phyloP scores from a whole-genome alignment of 2,329 filamentous ascomycete genomes.

The Fusarium subtropicale region DNA sequence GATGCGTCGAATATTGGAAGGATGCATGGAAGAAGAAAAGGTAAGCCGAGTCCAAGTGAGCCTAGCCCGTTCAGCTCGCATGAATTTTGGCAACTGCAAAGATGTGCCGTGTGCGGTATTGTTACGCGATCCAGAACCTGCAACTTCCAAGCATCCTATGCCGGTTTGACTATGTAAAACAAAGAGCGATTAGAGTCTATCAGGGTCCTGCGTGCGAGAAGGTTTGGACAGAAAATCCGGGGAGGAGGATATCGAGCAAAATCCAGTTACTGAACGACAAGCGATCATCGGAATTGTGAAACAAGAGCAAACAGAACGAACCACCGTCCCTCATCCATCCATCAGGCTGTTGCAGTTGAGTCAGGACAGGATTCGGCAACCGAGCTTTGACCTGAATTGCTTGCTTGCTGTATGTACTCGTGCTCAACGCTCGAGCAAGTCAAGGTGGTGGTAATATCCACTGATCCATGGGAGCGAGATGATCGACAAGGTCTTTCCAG shows the following conservation, averaged over 20 bases:
- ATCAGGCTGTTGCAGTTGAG: neutral
- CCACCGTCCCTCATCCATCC: neutral
- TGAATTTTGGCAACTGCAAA: slow-evolving; percentile 23
- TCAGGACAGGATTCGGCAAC: neutral
- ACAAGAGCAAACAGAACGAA: neutral
- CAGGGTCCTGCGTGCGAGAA: neutral
- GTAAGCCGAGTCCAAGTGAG: neutral
- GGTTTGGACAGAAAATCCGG: neutral
- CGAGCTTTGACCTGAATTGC: neutral
- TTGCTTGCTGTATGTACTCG: neutral
- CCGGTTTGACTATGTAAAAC: neutral
- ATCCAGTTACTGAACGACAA: neutral
- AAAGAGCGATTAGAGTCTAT: slow-evolving; percentile 11
- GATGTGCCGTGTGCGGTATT: neutral
- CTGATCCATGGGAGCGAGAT: slow-evolving; percentile 14
- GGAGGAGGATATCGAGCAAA: neutral
- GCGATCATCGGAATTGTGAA: neutral
- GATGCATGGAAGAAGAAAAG: slow-evolving; percentile 31
- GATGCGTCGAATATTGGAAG: slow-evolving; percentile 39
- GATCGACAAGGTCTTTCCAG: slow-evolving; percentile 40
- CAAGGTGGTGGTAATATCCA: slow-evolving; percentile 3
- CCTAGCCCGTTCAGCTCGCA: slow-evolving; percentile 8
- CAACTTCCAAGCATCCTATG: slow-evolving; percentile 29
- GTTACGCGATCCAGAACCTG: slow-evolving; percentile 20
- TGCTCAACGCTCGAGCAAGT: slow-evolving; percentile 1